Evolutionary conservation across 2,329 filamentous ascomycete species (phyloP), one percentile per base, ranked within the genome.

Genomic region (Talaromyces sp.): DNA sequence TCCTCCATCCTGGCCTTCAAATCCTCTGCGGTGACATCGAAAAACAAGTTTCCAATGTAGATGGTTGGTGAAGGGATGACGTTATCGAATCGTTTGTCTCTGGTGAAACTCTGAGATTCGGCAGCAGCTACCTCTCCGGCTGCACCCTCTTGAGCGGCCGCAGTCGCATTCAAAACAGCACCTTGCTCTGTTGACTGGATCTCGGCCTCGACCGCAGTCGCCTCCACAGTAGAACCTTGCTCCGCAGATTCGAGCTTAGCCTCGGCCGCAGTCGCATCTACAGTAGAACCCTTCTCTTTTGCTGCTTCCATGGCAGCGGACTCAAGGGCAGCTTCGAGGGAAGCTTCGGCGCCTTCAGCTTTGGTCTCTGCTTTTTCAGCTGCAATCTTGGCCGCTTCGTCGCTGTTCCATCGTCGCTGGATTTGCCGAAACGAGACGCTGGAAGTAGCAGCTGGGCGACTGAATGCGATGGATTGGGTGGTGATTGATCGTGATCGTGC

Each of bases 11-110:
- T 83, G 60, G 83, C 81, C 70, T 82, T 80, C 56, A 92, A 71
- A 69, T 89, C 84, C 34, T 85, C 82, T 5, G 85, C 82, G 5
- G 84, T 87, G 64, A 89, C 84, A 73, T 91, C 88, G 74, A 87
- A 92, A 75, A 87, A 88, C 54, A 92, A 78, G 76, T 92, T 92
- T 67, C 88, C 88, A 68, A 91, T 73, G 71, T 89, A 92, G 65
- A 91, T 70, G 7, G 80, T 84, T 67, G 78, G 77, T 59, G 79
- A 80, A 19, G 78, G 78, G n/a, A 69, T 63, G 36, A 68, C 62
- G 11, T 64, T 36, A 56, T 38, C 31, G 49, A 56, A 22, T 56
- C 31, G 22, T n/a, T 22, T 38, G 22, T 10, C 11, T 31, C 22
- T 51, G 13, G 22, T 3, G 17, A n/a, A 29, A 5, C 1, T 13